A percentile compares a stretch with the other conserved stretches of the same genome.
These are phyloP conservation scores for Alectoria sarmentosa DNA, from an alignment of 495 filamentous ascomycete species.

Conservation along the genomic window DNA sequence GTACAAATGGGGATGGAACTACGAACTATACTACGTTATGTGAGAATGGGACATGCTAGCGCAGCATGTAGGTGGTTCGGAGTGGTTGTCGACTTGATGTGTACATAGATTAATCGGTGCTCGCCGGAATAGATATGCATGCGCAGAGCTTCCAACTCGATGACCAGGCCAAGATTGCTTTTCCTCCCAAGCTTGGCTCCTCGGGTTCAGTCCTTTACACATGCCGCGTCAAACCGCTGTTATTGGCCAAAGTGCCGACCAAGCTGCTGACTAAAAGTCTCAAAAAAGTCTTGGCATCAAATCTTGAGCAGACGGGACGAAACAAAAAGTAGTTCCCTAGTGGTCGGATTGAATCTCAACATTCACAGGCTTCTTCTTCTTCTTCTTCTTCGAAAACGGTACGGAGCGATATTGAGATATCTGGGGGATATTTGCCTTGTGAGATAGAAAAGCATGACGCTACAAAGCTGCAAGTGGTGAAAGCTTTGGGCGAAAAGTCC, in stretches of 20 bases:
- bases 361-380: too few species aligned
- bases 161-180: background rate
- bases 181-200: background rate
- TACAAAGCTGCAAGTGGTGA: too few species aligned
- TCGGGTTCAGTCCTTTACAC: background rate
- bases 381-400: too few species aligned
- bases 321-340: too few species aligned
- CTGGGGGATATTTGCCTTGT: too few species aligned
- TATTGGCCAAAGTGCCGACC: background rate
- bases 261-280: too few species aligned
- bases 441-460: too few species aligned
- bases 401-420: too few species aligned
- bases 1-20: constrained; percentile 12
- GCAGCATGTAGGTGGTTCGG: background rate
- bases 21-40: constrained; percentile 12
- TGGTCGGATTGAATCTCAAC: too few species aligned
- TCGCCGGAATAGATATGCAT: background rate
- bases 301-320: too few species aligned
- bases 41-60: background rate
- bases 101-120: background rate
- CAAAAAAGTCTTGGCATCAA: background rate
- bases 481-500: too few species aligned
- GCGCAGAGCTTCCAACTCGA: too few species aligned
- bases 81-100: background rate
- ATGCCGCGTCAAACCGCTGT: background rate